Percentiles rank a stretch among this genome's conserved stretches.
Evolutionary conservation across 495 filamentous ascomycete species (phyloP).

Genomic region (Aspergillus asperescens): DNA sequence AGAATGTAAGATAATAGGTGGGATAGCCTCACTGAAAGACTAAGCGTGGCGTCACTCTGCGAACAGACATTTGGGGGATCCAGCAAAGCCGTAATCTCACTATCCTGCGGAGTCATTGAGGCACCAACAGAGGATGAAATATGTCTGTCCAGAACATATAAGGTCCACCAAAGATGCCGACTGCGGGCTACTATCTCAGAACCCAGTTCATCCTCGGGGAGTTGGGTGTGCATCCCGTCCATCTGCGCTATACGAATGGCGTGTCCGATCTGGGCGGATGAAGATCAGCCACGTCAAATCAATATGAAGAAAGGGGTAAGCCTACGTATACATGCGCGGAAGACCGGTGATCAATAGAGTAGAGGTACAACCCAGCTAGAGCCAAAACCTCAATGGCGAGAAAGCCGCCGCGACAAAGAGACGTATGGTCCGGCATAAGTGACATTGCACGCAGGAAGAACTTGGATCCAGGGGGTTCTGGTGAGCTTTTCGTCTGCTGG

Average conservation of each 20-base stretch:
- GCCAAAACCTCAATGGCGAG: slow-evolving; percentile 32
- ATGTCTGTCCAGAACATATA: slow-evolving; percentile 36
- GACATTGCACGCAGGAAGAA: slow-evolving; percentile 37
- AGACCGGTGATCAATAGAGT: slow-evolving; percentile 32
- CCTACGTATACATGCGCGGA: slow-evolving; percentile 34
- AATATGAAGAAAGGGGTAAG: neutral
- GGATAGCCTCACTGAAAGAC: slow-evolving; percentile 31
- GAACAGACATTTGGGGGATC: slow-evolving; percentile 16
- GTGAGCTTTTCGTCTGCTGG: slow-evolving; percentile 14
- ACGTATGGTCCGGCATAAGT: slow-evolving; percentile 30
- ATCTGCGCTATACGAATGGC: slow-evolving; percentile 35
- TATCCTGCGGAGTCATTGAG: slow-evolving; percentile 29
- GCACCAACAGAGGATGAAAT: slow-evolving; percentile 33
- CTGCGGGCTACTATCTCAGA: slow-evolving; percentile 25
- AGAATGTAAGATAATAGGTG: slow-evolving; percentile 27
- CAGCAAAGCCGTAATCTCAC: slow-evolving; percentile 32
- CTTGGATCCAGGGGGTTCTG: slow-evolving; percentile 28
- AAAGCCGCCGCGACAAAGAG: slow-evolving; percentile 25
- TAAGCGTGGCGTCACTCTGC: slow-evolving; percentile 24
- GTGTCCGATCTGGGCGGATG: slow-evolving; percentile 27
- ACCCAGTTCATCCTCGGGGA: slow-evolving; percentile 29
- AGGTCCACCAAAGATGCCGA: slow-evolving; percentile 36
- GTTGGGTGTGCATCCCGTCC: slow-evolving; percentile 35
- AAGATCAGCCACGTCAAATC: neutral
- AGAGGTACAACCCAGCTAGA: slow-evolving; percentile 32